Conservation (phyloP, 345 rosid genomes). For the Euphorbia pulcherrima region DNA sequence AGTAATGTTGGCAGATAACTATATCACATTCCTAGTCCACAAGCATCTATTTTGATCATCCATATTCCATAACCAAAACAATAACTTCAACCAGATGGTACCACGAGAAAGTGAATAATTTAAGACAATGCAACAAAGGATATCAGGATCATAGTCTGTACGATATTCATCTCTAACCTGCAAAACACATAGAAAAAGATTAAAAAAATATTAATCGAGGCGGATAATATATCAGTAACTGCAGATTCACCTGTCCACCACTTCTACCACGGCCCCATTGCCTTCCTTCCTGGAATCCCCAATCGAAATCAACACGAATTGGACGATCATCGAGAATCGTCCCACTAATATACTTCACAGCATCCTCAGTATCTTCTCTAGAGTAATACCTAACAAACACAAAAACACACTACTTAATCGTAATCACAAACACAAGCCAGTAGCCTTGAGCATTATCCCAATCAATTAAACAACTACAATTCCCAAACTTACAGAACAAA, state of each 20-base stretch:
- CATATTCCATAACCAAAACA: no score
- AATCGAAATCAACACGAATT: conserved; percentile 94
- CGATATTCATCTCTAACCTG: conserved; percentile 99
- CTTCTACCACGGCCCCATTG: conserved; percentile 99
- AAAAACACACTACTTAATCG: background rate
- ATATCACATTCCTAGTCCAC: no score
- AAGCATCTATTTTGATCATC: no score
- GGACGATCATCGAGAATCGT: conserved; percentile 98
- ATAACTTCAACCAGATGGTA: no score
- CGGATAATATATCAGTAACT: conserved; percentile 4
- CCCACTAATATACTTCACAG: conserved; percentile 87
- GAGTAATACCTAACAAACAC: conserved; percentile 61
- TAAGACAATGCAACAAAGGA: conserved; percentile 42
- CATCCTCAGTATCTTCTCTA: conserved; percentile 97
- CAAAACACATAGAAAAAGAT: conserved; percentile 11
- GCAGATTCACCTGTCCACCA: conserved; percentile 80
- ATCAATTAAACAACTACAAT: background rate
- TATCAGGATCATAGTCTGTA: conserved; percentile 99
- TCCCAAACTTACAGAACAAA: conserved; percentile 59
- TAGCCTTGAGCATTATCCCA: background rate
- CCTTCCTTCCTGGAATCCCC: conserved; percentile 98
- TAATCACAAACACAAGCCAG: background rate
- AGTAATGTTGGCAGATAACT: no score
- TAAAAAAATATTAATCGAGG: background rate
- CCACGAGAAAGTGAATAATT: background rate